Conservation (phyloP, 2,329 filamentous ascomycete species). For the Colletotrichum spinosum region DNA sequence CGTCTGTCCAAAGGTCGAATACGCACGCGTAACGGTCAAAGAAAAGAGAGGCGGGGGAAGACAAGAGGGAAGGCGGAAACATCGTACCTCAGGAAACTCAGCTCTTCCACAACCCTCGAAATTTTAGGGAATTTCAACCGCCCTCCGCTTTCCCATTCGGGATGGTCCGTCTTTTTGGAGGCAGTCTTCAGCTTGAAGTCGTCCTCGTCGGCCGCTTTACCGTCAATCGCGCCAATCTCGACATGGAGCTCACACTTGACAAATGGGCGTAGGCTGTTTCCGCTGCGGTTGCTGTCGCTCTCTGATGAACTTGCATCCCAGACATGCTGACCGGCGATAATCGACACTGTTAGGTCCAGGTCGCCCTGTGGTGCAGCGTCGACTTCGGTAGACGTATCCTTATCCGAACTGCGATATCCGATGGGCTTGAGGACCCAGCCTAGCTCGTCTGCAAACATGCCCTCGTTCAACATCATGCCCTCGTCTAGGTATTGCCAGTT, state of each 20-base stretch:
- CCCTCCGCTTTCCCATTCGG: slow-evolving; percentile 68
- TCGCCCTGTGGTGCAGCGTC: slow-evolving; percentile 61
- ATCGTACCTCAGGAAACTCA: slow-evolving; percentile 79
- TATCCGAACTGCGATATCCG: slow-evolving; percentile 71
- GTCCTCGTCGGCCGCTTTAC: slow-evolving; percentile 56
- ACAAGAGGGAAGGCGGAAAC: slow-evolving; percentile 26
- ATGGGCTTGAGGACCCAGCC: slow-evolving; percentile 90
- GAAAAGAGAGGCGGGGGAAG: slow-evolving; percentile 21
- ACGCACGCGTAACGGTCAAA: slow-evolving; percentile 16
- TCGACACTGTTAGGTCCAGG: slow-evolving; percentile 76
- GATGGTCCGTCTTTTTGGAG: slow-evolving; percentile 68
- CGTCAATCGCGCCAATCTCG: slow-evolving; percentile 66
- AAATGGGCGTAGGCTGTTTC: slow-evolving; percentile 69
- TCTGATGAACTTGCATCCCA: slow-evolving; percentile 62
- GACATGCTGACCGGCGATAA: slow-evolving; percentile 82
- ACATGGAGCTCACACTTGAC: slow-evolving; percentile 86
- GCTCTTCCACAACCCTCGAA: slow-evolving; percentile 71
- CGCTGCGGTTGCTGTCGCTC: slow-evolving; percentile 45
- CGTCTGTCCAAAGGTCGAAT: slow-evolving; percentile 13
- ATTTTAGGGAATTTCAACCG: slow-evolving; percentile 69
- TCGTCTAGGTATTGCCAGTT: slow-evolving; percentile 98
- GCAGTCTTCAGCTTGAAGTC: slow-evolving; percentile 71
- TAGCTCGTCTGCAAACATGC: slow-evolving; percentile 89
- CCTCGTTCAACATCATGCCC: slow-evolving; percentile 95
- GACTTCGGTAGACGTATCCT: slow-evolving; percentile 53